Evolutionary conservation across 2,329 filamentous ascomycete species (phyloP).

Genomic region (Aspergillus neoniger): DNA sequence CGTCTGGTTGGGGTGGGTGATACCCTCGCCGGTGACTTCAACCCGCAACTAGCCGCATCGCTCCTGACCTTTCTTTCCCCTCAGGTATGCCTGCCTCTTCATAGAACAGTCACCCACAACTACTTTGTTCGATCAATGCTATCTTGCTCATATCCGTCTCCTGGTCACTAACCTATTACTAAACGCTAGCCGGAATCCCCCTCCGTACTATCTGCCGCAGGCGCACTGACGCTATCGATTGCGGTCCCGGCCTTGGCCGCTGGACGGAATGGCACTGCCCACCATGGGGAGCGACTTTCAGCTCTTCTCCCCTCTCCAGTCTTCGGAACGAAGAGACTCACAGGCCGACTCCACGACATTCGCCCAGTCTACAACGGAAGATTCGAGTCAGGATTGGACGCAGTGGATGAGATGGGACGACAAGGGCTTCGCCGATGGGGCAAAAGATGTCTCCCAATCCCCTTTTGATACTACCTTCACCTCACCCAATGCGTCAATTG

Average conservation of each 20-base stretch:
- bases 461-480: conserved; percentile 28
- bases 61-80: neutral
- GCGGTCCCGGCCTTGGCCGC: conserved; percentile 22
- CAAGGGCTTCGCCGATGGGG: conserved; percentile 31
- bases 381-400: conserved; percentile 44
- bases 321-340: conserved; percentile 23
- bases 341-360: conserved; percentile 22
- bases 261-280: conserved; percentile 25
- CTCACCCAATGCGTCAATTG: conserved; percentile 29
- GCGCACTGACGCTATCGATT: conserved; percentile 7
- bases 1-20: neutral
- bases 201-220: neutral
- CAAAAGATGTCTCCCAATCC: conserved; percentile 29
- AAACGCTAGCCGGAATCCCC: neutral
- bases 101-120: neutral
- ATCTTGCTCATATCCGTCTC: neutral
- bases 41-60: conserved; percentile 1
- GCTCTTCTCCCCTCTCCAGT: conserved; percentile 32
- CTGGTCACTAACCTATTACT: neutral
- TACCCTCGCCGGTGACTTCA: neutral
- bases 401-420: conserved; percentile 52
- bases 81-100: conserved; percentile 1
- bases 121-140: neutral
- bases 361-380: conserved; percentile 27
- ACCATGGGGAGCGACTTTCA: conserved; percentile 38